Evolutionary conservation across 768 basidiomycete species (phyloP).

Genomic region (Suillus tomentosus): DNA sequence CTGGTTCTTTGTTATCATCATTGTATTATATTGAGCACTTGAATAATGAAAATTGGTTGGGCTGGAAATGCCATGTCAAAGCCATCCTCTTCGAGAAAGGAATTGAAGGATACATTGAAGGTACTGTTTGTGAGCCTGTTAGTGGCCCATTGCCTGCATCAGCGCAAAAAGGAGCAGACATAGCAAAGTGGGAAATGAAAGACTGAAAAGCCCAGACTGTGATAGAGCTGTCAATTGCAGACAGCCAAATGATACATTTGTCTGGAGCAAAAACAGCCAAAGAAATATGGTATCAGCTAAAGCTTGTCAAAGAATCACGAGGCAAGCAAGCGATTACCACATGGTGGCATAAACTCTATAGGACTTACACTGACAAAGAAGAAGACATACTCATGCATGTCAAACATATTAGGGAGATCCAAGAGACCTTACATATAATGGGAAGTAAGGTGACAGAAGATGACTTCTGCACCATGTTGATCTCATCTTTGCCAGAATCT

Average conservation of each 20-base stretch:
- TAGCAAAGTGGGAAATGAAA: background rate
- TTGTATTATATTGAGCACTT: no score
- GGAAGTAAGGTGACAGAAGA: no score
- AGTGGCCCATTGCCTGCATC: background rate
- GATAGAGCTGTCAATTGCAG: background rate
- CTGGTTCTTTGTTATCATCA: no score
- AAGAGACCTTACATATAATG: no score
- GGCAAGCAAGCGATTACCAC: no score
- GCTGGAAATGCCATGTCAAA: background rate
- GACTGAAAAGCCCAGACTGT: background rate
- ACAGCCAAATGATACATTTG: background rate
- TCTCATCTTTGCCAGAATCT: no score
- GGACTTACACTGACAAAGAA: no score
- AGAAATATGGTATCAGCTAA: background rate
- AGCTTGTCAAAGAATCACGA: background rate
- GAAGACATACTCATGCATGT: no score
- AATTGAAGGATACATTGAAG: background rate
- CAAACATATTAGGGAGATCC: no score
- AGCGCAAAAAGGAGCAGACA: background rate
- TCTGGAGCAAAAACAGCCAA: background rate
- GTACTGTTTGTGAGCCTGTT: background rate
- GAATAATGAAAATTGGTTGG: background rate
- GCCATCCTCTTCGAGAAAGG: background rate
- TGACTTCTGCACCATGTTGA: no score
- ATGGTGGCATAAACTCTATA: no score